Conservation (phyloP, 163 green algal species). For the Scenedesmus sp. region DNA sequence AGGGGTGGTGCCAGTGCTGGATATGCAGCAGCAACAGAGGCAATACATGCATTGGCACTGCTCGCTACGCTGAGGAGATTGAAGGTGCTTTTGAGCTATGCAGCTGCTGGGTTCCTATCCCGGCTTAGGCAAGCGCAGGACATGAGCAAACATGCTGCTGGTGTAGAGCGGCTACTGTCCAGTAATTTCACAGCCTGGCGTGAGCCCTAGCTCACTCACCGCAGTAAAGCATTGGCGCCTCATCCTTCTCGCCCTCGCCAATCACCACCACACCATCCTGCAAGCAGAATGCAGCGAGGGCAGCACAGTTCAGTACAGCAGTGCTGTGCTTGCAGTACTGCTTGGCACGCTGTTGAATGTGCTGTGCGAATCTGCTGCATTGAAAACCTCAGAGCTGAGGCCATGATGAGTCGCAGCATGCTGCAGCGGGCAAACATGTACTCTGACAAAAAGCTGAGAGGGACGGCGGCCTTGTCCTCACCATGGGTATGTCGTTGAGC, state of each 20-base stretch:
- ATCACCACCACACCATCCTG: slow-evolving; percentile 88
- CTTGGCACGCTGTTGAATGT: neutral
- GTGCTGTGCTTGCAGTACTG: neutral
- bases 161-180: too few species aligned
- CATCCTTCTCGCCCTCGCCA: slow-evolving; percentile 89
- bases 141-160: too few species aligned
- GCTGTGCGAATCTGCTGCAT: too few species aligned
- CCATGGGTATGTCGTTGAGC: slow-evolving; percentile 50
- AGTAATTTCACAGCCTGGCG: neutral
- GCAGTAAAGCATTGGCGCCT: slow-evolving; percentile 76
- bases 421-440: too few species aligned
- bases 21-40: neutral
- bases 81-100: too few species aligned
- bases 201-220: neutral
- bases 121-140: neutral
- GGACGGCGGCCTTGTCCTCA: neutral
- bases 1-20: neutral
- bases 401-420: too few species aligned
- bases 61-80: too few species aligned
- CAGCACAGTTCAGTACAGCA: neutral
- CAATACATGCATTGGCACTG: too few species aligned
- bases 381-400: too few species aligned
- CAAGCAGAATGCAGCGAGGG: slow-evolving; percentile 6
- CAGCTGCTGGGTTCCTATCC: neutral
- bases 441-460: too few species aligned